Evolutionary conservation across 495 filamentous ascomycete species (phyloP), one percentile per base, ranked within the genome.

Genomic region (Amniculicola lignicola): DNA sequence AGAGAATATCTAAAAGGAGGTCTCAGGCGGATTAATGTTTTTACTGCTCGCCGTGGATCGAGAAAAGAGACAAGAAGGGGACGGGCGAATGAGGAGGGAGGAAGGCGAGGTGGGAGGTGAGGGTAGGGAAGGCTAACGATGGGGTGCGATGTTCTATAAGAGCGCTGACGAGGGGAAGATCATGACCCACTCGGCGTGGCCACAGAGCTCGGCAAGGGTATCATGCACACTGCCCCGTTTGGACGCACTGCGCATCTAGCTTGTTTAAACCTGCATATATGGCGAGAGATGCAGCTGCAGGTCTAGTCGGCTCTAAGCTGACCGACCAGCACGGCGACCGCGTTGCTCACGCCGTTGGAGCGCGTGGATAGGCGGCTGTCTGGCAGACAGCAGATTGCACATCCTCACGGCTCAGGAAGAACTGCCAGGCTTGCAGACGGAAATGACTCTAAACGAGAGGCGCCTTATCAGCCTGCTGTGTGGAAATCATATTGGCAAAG

Each of bases 1-100:
- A 79, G 77, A 72, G 72, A 70, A 77, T n/a, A 78, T 72, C 10
- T 74, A 63, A 69, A 71, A 63, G 41, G 54, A 47, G 50, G 38
- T 60, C 53, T 59, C 55, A 51, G 59, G 50, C 43, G 33, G 45
- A 74, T 81, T 78, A 78, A 78, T 74, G 50, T 40, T 45, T 72
- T 74, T 73, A 68, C 72, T 75, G 73, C 77, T 79, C 74, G 59
- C 57, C 55, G 47, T 60, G 57, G 51, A 35, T 38, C 37, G 51
- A 48, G 39, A 49, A n/a, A n/a, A 54, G 60, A 70, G 64, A 63
- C 47, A 51, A 62, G 67, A 59, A 70, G 69, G 60, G 62, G 65
- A 70, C 40, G 58, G 69, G 69, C 60, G 71, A 70, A 67, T 69
- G 69, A 68, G 67, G 63, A 54, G 65, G 69, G 64, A 57, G 49